phyloP scores from a whole-genome alignment of 306 rosid species.

The Geum urbanum region DNA sequence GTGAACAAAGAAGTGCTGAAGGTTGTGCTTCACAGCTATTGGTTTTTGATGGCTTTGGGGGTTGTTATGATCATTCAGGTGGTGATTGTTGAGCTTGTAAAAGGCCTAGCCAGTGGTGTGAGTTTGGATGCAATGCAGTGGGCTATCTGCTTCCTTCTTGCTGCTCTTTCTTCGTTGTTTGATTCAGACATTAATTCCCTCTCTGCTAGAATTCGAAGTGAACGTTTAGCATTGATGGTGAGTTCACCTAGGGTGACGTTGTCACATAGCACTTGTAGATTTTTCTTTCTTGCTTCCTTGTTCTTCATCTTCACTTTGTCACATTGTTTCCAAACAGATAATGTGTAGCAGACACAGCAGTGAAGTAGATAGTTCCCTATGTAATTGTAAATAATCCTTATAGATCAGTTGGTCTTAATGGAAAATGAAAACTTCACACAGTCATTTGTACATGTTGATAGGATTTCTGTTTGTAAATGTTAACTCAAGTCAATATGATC shows the following conservation, averaged over 20 bases:
- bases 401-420: not conserved
- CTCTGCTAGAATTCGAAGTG: not conserved
- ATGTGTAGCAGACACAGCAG: not conserved
- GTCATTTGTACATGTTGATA: not conserved
- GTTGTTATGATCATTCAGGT: constrained; percentile 39
- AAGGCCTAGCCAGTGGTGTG: constrained; percentile 21
- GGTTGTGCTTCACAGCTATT: constrained; percentile 25
- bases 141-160: constrained; percentile 41
- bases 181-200: constrained; percentile 22
- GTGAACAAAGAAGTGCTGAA: constrained; percentile 24
- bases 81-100: constrained; percentile 37
- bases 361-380: not conserved
- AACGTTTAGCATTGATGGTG: not conserved
- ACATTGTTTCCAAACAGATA: constrained; percentile 5
- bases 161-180: constrained; percentile 36
- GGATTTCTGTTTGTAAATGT: not conserved
- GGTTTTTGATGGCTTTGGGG: constrained; percentile 36
- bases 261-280: constrained; percentile 1
- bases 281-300: constrained; percentile 1
- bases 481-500: not conserved
- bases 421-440: not conserved
- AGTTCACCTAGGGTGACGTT: not conserved
- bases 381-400: not conserved
- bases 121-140: constrained; percentile 44
- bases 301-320: constrained; percentile 27